Evolutionary conservation across 2,329 filamentous ascomycete species (phyloP).

Genomic region (Aureobasidium sp.): DNA sequence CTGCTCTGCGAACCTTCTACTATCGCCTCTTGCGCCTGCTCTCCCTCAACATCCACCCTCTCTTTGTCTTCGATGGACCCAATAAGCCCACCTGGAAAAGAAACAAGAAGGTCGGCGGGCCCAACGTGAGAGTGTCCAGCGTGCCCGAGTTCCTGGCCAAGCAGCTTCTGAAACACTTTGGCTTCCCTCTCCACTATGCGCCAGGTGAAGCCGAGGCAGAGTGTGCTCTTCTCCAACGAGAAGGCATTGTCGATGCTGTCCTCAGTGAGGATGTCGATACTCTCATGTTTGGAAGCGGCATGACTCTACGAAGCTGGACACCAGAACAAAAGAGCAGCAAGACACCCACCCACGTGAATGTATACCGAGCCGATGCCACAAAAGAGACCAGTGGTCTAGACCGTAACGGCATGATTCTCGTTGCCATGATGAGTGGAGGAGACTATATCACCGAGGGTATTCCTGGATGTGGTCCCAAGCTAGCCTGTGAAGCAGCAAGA

Average conservation of each 20-base stretch:
- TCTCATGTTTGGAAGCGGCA: constrained; percentile 86
- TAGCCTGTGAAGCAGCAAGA: constrained; percentile 81
- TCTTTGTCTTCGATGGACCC: constrained; percentile 86
- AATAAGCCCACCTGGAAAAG: constrained; percentile 82
- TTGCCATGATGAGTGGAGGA: constrained; percentile 90
- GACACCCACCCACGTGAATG: constrained; percentile 72
- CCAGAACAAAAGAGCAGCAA: constrained; percentile 59
- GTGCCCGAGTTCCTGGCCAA: constrained; percentile 71
- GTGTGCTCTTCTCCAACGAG: constrained; percentile 75
- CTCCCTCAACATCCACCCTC: constrained; percentile 67
- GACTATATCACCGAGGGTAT: constrained; percentile 89
- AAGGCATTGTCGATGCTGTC: constrained; percentile 83
- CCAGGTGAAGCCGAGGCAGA: constrained; percentile 95
- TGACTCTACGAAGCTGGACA: constrained; percentile 75
- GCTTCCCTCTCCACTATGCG: constrained; percentile 74
- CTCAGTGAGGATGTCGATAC: constrained; percentile 95
- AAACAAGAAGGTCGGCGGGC: constrained; percentile 59
- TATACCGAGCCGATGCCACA: constrained; percentile 61
- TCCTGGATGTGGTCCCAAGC: constrained; percentile 75
- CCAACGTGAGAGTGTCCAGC: constrained; percentile 54
- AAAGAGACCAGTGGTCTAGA: constrained; percentile 56
- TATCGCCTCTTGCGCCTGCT: constrained; percentile 78
- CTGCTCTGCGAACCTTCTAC: constrained; percentile 83
- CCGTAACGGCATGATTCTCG: constrained; percentile 81
- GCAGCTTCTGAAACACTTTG: constrained; percentile 74